These are phyloP conservation scores for Hypomontagnella monticulosa DNA, from an alignment of 495 filamentous ascomycete species.

Conservation along the genomic window DNA sequence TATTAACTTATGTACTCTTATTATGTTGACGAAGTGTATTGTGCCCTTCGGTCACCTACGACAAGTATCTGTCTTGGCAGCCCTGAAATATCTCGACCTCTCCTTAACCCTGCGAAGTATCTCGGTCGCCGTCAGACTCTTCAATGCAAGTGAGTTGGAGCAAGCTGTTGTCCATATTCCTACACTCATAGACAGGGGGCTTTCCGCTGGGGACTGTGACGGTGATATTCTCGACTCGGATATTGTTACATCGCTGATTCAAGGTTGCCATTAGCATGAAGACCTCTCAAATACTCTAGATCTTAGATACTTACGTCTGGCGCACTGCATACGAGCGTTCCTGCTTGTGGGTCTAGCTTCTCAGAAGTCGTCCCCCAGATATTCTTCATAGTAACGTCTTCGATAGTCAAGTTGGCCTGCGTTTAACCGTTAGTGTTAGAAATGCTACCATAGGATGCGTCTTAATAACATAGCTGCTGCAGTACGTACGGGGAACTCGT, in stretches of 20 bases:
- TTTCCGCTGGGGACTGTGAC: slow-evolving; percentile 32
- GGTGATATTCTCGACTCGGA: slow-evolving; percentile 35
- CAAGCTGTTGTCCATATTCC: slow-evolving; percentile 32
- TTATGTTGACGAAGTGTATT: no score
- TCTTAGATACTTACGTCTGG: slow-evolving; percentile 26
- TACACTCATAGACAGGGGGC: slow-evolving; percentile 34
- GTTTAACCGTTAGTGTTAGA: not conserved
- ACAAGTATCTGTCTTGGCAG: no score
- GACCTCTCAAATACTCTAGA: not conserved
- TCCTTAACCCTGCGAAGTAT: slow-evolving; percentile 23
- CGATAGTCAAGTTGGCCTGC: slow-evolving; percentile 42
- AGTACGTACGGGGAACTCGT: slow-evolving; percentile 33
- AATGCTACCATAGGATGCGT: not conserved
- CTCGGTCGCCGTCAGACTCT: slow-evolving; percentile 23
- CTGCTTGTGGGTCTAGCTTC: slow-evolving; percentile 34
- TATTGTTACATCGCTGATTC: slow-evolving; percentile 30
- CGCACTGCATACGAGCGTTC: slow-evolving; percentile 37
- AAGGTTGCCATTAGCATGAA: not conserved
- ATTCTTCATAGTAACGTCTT: slow-evolving; percentile 41
- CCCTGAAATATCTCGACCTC: not conserved
- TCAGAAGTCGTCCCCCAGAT: slow-evolving; percentile 35
- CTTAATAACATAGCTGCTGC: not conserved
- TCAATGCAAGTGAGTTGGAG: slow-evolving; percentile 25
- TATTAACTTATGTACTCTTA: no score
- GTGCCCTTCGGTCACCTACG: no score